These are phyloP conservation scores for Albugo candida DNA, from an alignment of 352 stramenopile genomes.

Conservation along the genomic window DNA sequence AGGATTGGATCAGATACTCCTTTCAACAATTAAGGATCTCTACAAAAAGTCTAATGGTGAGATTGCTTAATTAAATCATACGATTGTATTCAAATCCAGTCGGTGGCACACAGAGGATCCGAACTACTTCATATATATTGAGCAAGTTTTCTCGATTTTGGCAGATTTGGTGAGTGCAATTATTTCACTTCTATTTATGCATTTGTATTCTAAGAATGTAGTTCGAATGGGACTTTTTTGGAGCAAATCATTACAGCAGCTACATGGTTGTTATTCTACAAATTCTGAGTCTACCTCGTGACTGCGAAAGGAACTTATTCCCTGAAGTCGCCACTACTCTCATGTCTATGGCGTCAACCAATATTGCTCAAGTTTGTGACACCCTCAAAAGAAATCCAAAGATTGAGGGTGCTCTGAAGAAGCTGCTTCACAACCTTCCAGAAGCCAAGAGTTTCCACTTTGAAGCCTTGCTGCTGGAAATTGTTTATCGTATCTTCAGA, in stretches of 20 bases:
- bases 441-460: slow-evolving; percentile 17
- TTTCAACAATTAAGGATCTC: slow-evolving; percentile 4
- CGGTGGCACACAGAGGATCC: not conserved
- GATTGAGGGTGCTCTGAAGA: slow-evolving; percentile 2
- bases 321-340: slow-evolving; percentile 12
- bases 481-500: slow-evolving; percentile 14
- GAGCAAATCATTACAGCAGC: slow-evolving; percentile 1
- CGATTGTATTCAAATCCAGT: not conserved
- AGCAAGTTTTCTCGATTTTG: slow-evolving; percentile 4
- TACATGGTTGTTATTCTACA: slow-evolving; percentile 13
- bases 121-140: not conserved
- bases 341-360: slow-evolving; percentile 17
- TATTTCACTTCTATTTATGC: not conserved
- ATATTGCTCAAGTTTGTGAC: slow-evolving; percentile 7
- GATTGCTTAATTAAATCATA: not conserved
- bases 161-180: slow-evolving; percentile 8
- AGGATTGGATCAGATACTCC: slow-evolving; percentile 2
- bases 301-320: slow-evolving; percentile 11
- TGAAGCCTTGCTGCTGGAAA: slow-evolving; percentile 15
- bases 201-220: slow-evolving; percentile 1
- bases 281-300: slow-evolving; percentile 11
- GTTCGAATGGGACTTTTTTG: slow-evolving; percentile 28
- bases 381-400: slow-evolving; percentile 3
- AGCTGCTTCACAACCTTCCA: slow-evolving; percentile 9
- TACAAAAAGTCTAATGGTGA: slow-evolving; percentile 6